A percentile compares a stretch with the other conserved stretches of the same genome.
Conservation (phyloP, 2,329 filamentous ascomycete genomes). For the Fusarium sp. region DNA sequence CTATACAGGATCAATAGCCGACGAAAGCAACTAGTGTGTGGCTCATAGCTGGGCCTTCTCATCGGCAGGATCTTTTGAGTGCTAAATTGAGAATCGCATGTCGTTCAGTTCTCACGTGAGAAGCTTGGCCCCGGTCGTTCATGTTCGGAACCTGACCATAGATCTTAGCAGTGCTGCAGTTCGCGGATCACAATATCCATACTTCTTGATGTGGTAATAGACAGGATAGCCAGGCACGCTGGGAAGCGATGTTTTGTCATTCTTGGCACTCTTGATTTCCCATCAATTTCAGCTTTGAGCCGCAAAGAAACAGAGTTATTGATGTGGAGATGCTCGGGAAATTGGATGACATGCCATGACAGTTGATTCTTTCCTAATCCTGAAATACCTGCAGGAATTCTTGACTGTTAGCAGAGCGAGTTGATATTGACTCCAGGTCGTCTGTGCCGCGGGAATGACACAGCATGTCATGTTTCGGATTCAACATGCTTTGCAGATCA, state of each 20-base stretch:
- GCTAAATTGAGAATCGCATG: conserved; percentile 7
- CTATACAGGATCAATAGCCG: neutral
- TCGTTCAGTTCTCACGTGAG: neutral
- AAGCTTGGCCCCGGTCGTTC: neutral
- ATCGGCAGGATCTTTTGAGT: conserved; percentile 6
- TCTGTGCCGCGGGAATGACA: neutral
- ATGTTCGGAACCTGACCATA: neutral
- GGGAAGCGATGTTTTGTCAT: conserved; percentile 7
- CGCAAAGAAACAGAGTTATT: neutral
- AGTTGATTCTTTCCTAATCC: conserved; percentile 10
- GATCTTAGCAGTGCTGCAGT: neutral
- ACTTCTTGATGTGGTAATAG: conserved; percentile 2
- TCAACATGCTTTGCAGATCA: conserved; percentile 3
- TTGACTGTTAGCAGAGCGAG: neutral
- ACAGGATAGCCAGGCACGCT: neutral
- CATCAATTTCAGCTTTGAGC: conserved; percentile 6
- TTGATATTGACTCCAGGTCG: neutral
- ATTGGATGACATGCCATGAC: conserved; percentile 28
- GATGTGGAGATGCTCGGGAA: conserved; percentile 31
- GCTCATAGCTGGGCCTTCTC: conserved; percentile 1
- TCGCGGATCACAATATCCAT: conserved; percentile 22
- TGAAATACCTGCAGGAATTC: conserved; percentile 9
- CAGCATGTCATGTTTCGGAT: neutral
- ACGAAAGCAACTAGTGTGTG: conserved; percentile 1
- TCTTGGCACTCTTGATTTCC: conserved; percentile 18